These are phyloP conservation scores for Coleophoma cylindrospora DNA, from an alignment of 2,329 filamentous ascomycete species.

Conservation along the genomic window DNA sequence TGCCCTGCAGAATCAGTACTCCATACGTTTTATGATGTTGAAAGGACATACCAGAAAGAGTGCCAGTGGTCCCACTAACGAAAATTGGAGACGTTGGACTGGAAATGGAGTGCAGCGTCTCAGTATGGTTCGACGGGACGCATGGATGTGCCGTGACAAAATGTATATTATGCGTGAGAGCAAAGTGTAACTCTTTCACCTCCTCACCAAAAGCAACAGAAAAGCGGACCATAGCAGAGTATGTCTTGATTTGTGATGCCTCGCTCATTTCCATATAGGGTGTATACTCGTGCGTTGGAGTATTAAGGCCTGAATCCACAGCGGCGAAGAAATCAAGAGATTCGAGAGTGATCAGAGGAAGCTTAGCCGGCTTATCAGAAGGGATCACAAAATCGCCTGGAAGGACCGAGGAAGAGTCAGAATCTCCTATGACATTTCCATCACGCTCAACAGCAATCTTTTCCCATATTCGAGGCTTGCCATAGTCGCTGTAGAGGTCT, in stretches of 20 bases:
- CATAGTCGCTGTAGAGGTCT: constrained; percentile 46
- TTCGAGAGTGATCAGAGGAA: constrained; percentile 43
- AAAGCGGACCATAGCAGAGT: constrained; percentile 26
- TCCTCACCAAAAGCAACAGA: constrained; percentile 11
- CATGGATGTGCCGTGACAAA: constrained; percentile 66
- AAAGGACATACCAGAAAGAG: not conserved
- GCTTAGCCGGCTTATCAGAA: constrained; percentile 43
- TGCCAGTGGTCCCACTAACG: constrained; percentile 24
- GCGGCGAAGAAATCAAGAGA: constrained; percentile 43
- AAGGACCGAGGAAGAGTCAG: constrained; percentile 46
- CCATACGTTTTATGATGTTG: not conserved
- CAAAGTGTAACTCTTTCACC: constrained; percentile 20
- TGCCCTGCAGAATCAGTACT: constrained; percentile 40
- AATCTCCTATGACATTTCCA: constrained; percentile 54
- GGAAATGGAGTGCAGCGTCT: constrained; percentile 52
- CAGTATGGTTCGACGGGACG: constrained; percentile 49
- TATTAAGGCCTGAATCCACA: constrained; percentile 33
- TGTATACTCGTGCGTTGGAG: constrained; percentile 26
- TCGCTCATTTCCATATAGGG: constrained; percentile 10
- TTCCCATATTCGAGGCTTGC: constrained; percentile 55
- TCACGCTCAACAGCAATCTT: constrained; percentile 55
- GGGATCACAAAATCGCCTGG: constrained; percentile 61
- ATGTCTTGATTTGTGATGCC: constrained; percentile 18
- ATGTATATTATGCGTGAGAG: constrained; percentile 52
- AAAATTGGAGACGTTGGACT: constrained; percentile 56